Base-by-base conservation (phyloP, 371 early-diverging fungal species). In the Chytridium lagenaria region DNA sequence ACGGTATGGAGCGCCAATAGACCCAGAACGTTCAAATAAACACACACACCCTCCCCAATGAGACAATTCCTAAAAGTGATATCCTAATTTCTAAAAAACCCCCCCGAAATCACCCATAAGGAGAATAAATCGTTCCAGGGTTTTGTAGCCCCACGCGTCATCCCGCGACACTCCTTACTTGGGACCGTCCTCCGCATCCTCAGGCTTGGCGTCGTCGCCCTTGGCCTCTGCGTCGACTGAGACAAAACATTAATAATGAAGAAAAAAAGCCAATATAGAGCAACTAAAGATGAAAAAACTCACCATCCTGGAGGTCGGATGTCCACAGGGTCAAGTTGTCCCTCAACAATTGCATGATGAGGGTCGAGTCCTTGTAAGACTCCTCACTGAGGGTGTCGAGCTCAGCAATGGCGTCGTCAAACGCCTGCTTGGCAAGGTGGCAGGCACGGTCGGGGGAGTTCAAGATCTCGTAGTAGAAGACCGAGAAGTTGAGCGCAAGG, bases 251-350 rank as follows among this genome's bases (percentile, higher is more conserved):
- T n/a, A n/a, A n/a, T n/a, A n/a, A n/a, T n/a, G 33, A 59, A 38
- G 63, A 59, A 5, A 52, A n/a, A 52, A 12, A 37, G 59, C 37
- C 40, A 63, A 30, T 23, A 28, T 1, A 7, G 1, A 0, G 50
- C 23, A 67, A 22, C 16, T 2, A 22, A 36, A 34, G 12, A 28
- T 23, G 7, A 19, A 50, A 10, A 0, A n/a, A n/a, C 72, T 57
- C 61, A 84, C 86, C 80, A 69, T 96, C 98, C 84, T 95, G 96
- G 83, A 97, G 90, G 79, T 98, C 98, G 44, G 96, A 93, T 65
- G 99, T 98, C 99, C 99, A 99, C 78, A 99, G 91, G 61, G 99
- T 99, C 80, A 99, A 86, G 91, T 99, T 99, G 85, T 99, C 99
- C 82, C 99, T 91, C 77, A 99, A 89, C 70, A 99, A 90, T 89